These are phyloP conservation scores for Globisporangium alternatum DNA, from an alignment of 352 stramenopile species.

Conservation along the genomic window DNA sequence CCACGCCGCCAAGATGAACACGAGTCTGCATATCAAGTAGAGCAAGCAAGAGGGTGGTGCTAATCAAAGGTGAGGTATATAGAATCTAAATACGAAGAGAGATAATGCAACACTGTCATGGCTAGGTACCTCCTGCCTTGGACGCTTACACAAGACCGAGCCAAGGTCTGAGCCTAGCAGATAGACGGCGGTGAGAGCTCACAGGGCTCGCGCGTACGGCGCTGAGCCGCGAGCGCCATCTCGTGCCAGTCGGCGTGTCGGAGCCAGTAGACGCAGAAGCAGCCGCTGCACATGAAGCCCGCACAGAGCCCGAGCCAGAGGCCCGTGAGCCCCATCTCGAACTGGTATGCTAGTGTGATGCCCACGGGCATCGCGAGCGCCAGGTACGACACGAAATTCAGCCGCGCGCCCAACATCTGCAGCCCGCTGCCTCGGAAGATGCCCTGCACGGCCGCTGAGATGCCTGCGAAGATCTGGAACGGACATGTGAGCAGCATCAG, in stretches of 20 bases:
- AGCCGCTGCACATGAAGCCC: slow-evolving; percentile 59
- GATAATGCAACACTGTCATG: neutral
- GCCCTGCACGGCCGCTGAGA: slow-evolving; percentile 68
- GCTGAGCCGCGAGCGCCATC: slow-evolving; percentile 58
- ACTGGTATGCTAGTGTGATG: slow-evolving; percentile 63
- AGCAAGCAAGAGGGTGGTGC: neutral
- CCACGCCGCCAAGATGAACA: slow-evolving; percentile 18
- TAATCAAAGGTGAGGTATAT: neutral
- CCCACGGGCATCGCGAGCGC: slow-evolving; percentile 76
- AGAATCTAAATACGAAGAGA: slow-evolving; percentile 9
- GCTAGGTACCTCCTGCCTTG: neutral
- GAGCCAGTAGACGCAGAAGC: slow-evolving; percentile 74
- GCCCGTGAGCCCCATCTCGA: slow-evolving; percentile 60
- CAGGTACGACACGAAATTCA: slow-evolving; percentile 89
- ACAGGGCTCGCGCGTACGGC: slow-evolving; percentile 43
- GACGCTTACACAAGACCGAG: neutral
- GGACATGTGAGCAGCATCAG: slow-evolving; percentile 67
- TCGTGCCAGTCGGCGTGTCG: slow-evolving; percentile 65
- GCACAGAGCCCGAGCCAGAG: slow-evolving; percentile 80
- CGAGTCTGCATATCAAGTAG: slow-evolving; percentile 8
- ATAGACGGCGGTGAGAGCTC: slow-evolving; percentile 28
- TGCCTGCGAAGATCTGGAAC: slow-evolving; percentile 82
- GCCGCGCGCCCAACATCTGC: slow-evolving; percentile 72
- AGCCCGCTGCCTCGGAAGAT: slow-evolving; percentile 79
- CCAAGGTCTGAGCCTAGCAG: slow-evolving; percentile 14